These are phyloP conservation scores for Neonectria sp. DNA, from an alignment of 2,329 filamentous ascomycete genomes.

Conservation along the genomic window DNA sequence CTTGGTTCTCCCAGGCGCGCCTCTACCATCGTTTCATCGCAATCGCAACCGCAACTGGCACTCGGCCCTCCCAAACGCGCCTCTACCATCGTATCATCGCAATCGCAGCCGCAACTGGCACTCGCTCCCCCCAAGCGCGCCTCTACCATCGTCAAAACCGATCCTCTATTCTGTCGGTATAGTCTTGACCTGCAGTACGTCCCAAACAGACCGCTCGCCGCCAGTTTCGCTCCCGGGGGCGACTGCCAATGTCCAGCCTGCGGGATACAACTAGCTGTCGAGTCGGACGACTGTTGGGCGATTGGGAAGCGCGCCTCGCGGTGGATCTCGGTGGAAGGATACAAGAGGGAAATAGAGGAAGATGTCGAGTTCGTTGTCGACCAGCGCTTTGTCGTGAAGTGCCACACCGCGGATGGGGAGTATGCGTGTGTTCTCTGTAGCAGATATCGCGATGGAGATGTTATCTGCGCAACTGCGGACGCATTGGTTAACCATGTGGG, in stretches of 20 bases:
- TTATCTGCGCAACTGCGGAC: constrained; percentile 39
- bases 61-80: constrained; percentile 16
- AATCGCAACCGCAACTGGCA: constrained; percentile 18
- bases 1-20: constrained; percentile 16
- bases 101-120: constrained; percentile 20
- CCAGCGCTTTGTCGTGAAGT: constrained; percentile 44
- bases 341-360: constrained; percentile 41
- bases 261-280: constrained; percentile 33
- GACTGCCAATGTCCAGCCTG: constrained; percentile 41
- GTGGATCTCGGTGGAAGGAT: constrained; percentile 30
- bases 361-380: constrained; percentile 42
- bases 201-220: constrained; percentile 30
- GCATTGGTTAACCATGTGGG: constrained; percentile 41
- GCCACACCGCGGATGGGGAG: constrained; percentile 42
- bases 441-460: constrained; percentile 38
- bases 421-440: constrained; percentile 44
- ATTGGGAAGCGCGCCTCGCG: constrained; percentile 38
- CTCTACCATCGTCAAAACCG: constrained; percentile 25
- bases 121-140: constrained; percentile 18
- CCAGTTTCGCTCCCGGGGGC: constrained; percentile 36
- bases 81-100: constrained; percentile 24
- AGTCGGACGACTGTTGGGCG: constrained; percentile 41
- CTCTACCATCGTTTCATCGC: constrained; percentile 24
- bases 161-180: constrained; percentile 43
- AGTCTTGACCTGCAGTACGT: constrained; percentile 42